These are phyloP conservation scores for Kingdonia uniflora DNA, from an alignment of 164 flowering plant genomes.

Conservation along the genomic window DNA sequence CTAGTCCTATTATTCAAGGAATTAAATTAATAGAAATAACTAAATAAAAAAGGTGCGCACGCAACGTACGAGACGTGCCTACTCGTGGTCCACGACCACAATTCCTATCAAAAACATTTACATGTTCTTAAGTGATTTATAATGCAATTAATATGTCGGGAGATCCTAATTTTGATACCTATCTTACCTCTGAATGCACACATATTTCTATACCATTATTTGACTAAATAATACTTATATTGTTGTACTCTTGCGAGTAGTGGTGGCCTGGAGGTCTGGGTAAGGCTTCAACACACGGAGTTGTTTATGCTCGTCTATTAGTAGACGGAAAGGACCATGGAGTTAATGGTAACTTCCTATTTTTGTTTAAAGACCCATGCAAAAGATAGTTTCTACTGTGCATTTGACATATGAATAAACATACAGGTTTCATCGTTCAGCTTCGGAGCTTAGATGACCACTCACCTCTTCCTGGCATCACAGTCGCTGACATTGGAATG, in stretches of 20 bases:
- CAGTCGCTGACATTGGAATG: slow-evolving; percentile 92
- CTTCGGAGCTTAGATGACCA: slow-evolving; percentile 89
- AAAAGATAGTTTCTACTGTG: background rate
- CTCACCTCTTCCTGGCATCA: slow-evolving; percentile 79
- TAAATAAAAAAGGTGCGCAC: too few relatives aligned
- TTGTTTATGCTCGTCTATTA: slow-evolving; percentile 82
- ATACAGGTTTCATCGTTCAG: slow-evolving; percentile 87
- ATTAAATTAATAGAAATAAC: too few relatives aligned
- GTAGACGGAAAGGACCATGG: slow-evolving; percentile 69
- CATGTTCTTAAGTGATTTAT: too few relatives aligned
- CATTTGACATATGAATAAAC: background rate
- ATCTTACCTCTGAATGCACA: background rate
- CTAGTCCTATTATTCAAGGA: too few relatives aligned
- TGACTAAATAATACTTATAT: background rate
- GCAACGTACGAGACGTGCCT: too few relatives aligned
- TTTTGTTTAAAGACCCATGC: background rate
- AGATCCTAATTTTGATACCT: too few relatives aligned
- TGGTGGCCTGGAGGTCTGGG: slow-evolving; percentile 99
- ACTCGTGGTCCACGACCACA: too few relatives aligned
- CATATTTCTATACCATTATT: background rate
- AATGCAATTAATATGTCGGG: too few relatives aligned
- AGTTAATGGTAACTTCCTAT: slow-evolving; percentile 51
- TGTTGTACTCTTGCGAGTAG: slow-evolving; percentile 23
- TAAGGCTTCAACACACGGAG: slow-evolving; percentile 89
- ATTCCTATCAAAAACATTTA: too few relatives aligned